Percentiles rank a stretch among this genome's conserved stretches.
These are phyloP conservation scores for Diaporthe helianthi DNA, from an alignment of 2,329 filamentous ascomycete genomes.

Conservation along the genomic window DNA sequence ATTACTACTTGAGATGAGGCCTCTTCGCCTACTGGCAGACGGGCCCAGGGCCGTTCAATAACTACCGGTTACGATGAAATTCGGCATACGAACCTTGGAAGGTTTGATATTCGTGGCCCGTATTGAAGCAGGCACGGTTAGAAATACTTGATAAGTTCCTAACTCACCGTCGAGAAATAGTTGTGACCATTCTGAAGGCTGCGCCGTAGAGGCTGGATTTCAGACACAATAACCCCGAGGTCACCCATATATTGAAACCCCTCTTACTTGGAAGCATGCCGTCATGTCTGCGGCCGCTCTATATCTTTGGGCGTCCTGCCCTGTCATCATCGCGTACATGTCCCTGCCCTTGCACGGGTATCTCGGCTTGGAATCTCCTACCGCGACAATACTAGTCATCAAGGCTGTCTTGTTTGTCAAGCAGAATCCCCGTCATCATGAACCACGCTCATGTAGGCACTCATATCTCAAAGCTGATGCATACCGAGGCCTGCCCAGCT, in stretches of 20 bases:
- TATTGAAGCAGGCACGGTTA: not conserved
- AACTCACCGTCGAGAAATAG: not conserved
- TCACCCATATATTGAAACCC: not conserved
- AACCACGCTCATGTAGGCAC: not conserved
- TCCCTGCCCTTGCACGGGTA: slow-evolving; percentile 18
- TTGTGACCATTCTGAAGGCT: not conserved
- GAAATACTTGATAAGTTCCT: not conserved
- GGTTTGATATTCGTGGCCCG: not conserved
- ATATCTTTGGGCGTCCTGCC: slow-evolving; percentile 1
- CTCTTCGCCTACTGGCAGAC: too few relatives aligned
- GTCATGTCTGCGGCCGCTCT: not conserved
- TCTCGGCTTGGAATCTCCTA: slow-evolving; percentile 1
- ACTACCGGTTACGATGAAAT: not conserved
- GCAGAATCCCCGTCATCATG: not conserved
- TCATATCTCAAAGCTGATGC: not conserved
- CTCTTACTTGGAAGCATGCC: not conserved
- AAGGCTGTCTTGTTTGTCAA: not conserved
- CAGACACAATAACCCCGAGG: not conserved
- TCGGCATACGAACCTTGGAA: not conserved
- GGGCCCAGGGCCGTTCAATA: not conserved
- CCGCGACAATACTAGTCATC: not conserved
- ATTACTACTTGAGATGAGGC: too few relatives aligned
- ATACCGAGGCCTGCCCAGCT: not conserved
- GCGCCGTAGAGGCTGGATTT: slow-evolving; percentile 11
- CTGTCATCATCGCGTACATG: not conserved